Evolutionary conservation across 2,329 filamentous ascomycete genomes (phyloP).

Genomic region (Diaporthe ilicicola): DNA sequence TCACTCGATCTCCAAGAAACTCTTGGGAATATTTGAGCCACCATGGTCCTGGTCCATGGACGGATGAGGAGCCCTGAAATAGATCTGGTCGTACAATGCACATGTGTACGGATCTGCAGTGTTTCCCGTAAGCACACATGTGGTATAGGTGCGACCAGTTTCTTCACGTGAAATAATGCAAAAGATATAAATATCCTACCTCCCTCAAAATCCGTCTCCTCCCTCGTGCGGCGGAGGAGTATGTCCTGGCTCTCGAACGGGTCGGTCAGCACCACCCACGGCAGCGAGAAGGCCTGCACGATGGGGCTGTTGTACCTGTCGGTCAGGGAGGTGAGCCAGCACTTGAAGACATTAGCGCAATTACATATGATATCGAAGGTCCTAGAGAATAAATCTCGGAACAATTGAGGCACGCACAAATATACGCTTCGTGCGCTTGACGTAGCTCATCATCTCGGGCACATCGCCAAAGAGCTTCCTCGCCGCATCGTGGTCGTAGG

Average conservation of each 20-base stretch:
- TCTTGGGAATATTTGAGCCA: too few relatives aligned
- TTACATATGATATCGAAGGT: too few relatives aligned
- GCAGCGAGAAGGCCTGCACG: constrained; percentile 49
- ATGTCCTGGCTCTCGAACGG: constrained; percentile 37
- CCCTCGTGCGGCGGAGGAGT: constrained; percentile 35
- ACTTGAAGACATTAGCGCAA: constrained; percentile 33
- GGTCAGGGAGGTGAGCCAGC: constrained; percentile 43
- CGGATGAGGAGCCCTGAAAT: too few relatives aligned
- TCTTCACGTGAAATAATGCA: too few relatives aligned
- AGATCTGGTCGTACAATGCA: too few relatives aligned
- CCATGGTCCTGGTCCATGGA: too few relatives aligned
- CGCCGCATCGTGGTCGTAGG: constrained; percentile 50
- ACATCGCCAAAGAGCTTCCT: constrained; percentile 51
- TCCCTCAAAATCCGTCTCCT: too few relatives aligned
- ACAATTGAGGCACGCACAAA: constrained; percentile 37
- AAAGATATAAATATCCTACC: too few relatives aligned
- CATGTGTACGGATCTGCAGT: too few relatives aligned
- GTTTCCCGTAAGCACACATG: too few relatives aligned
- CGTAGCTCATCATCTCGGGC: constrained; percentile 48
- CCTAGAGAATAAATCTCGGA: neutral
- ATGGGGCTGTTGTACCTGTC: constrained; percentile 49
- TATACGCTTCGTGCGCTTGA: constrained; percentile 43
- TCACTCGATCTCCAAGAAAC: too few relatives aligned
- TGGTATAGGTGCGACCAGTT: too few relatives aligned
- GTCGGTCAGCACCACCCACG: constrained; percentile 35